phyloP scores from a whole-genome alignment of 2,329 filamentous ascomycete species.

The Monosporascus sp. region DNA sequence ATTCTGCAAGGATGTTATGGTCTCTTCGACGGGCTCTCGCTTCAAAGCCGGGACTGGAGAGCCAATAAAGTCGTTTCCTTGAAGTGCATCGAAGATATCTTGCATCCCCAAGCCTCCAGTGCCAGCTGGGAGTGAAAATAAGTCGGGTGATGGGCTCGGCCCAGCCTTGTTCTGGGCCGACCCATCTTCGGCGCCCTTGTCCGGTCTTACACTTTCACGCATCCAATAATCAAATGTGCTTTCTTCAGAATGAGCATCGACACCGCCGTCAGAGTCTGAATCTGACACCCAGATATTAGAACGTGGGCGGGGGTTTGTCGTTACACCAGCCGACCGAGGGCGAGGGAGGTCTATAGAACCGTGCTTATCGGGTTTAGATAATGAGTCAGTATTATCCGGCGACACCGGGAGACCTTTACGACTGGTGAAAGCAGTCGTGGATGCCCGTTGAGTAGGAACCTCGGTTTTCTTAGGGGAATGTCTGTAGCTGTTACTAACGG shows the following conservation, averaged over 20 bases:
- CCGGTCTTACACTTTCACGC: slow-evolving; percentile 44
- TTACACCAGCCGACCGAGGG: slow-evolving; percentile 43
- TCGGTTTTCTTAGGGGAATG: slow-evolving; percentile 5
- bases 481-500: slow-evolving; percentile 15
- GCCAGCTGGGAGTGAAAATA: slow-evolving; percentile 46
- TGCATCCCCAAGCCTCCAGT: slow-evolving; percentile 41
- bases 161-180: slow-evolving; percentile 6
- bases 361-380: slow-evolving; percentile 18
- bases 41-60: slow-evolving; percentile 26
- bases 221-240: slow-evolving; percentile 54
- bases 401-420: slow-evolving; percentile 18
- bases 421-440: slow-evolving; percentile 28
- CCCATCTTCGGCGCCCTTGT: slow-evolving; percentile 9
- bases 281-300: slow-evolving; percentile 40
- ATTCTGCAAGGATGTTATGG: slow-evolving; percentile 37
- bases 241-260: slow-evolving; percentile 33
- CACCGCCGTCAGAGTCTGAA: slow-evolving; percentile 41
- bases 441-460: slow-evolving; percentile 18
- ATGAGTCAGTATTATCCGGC: slow-evolving; percentile 22
- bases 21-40: slow-evolving; percentile 40
- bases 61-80: slow-evolving; percentile 28
- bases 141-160: slow-evolving; percentile 41
- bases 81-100: slow-evolving; percentile 39
- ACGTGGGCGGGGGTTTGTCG: slow-evolving; percentile 33
- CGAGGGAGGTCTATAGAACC: slow-evolving; percentile 25